Evolutionary conservation across 164 flowering plant species (phyloP).

Genomic region (Magnolia changhungtana): DNA sequence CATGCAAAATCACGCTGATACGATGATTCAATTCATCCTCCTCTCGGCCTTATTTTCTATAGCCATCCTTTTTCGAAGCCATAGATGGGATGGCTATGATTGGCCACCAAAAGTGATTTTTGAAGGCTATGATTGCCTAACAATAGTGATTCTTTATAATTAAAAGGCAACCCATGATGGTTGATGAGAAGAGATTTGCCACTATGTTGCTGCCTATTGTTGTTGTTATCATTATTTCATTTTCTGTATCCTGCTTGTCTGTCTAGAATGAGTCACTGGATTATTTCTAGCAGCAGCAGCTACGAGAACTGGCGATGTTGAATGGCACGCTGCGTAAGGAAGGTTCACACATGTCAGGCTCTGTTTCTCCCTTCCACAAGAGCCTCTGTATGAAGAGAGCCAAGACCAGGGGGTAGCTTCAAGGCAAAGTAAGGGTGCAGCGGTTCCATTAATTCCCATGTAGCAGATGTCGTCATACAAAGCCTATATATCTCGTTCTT

Average conservation of each 20-base stretch:
- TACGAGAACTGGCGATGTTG: constrained; percentile 89
- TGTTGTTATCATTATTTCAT: neutral
- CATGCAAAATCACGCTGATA: too few relatives aligned
- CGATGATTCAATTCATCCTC: too few relatives aligned
- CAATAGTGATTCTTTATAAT: too few relatives aligned
- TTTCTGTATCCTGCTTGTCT: neutral
- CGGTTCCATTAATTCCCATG: constrained; percentile 17
- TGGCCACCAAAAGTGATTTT: too few relatives aligned
- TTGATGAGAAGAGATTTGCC: too few relatives aligned
- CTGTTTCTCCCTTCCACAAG: constrained; percentile 91
- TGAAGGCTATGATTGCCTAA: too few relatives aligned
- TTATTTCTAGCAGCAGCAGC: constrained; percentile 86
- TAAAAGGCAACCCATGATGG: too few relatives aligned
- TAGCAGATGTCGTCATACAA: constrained; percentile 24
- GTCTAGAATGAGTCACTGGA: constrained; percentile 87
- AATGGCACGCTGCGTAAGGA: constrained; percentile 92
- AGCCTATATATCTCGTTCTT: constrained; percentile 35
- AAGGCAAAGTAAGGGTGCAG: constrained; percentile 6
- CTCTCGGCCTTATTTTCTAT: too few relatives aligned
- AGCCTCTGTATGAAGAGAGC: constrained; percentile 99
- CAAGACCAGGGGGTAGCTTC: constrained; percentile 65
- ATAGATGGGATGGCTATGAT: too few relatives aligned
- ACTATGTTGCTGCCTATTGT: too few relatives aligned
- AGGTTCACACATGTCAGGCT: constrained; percentile 83
- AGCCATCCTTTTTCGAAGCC: too few relatives aligned